Evolutionary conservation across 208 protist species (phyloP), one percentile per base, ranked within the genome.

Genomic region (Wallacemonas rigidus): DNA sequence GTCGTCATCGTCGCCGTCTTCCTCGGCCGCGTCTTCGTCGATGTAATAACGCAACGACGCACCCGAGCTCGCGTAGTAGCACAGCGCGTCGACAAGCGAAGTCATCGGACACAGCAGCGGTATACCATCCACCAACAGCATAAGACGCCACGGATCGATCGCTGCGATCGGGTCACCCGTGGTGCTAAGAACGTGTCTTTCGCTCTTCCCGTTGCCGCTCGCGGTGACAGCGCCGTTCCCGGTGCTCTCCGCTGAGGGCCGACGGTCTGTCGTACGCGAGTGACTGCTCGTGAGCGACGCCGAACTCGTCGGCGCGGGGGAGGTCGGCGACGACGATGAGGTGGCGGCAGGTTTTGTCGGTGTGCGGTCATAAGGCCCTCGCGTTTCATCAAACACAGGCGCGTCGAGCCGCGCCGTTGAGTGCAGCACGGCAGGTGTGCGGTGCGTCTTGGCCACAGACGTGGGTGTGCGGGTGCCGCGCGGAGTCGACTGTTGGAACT

Each of bases 71-170:
- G 80, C 61, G 63, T 76, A 77, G 43, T 71, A 61, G 55, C 57
- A 67, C 6, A 88, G 67, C 0, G 67, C 80, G 48, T 85, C 80
- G 15, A 88, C 47, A 51, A 88, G n/a, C 15, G 79, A 85, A 8
- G 72, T 77, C 57, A 85, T 71, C 5, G 76, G 80, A 15, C 73
- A 80, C 15, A 82, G n/a, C 44, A 88, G 63, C 17, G 78, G 75
- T 17, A 72, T 63, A 26, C 71, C 72, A 65, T 83, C 71, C 14
- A 88, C 47, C 64, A 88, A 77, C 48, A 87, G 72, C 40, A 88
- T 69, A 64, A 88, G 56, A 7, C 74, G 75, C 26, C 14, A 54
- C 3, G 55, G 44, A 5, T 15, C 3, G 39, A 74, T 54, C n/a
- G 44, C 68, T 6, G 44, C 50, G 3, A 51, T 4, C 14, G 41